A percentile compares a stretch with the other conserved stretches of the same genome.
Evolutionary conservation across 1,139 yeast species (phyloP).

Genomic region (Lodderomyces orthopsilosis): DNA sequence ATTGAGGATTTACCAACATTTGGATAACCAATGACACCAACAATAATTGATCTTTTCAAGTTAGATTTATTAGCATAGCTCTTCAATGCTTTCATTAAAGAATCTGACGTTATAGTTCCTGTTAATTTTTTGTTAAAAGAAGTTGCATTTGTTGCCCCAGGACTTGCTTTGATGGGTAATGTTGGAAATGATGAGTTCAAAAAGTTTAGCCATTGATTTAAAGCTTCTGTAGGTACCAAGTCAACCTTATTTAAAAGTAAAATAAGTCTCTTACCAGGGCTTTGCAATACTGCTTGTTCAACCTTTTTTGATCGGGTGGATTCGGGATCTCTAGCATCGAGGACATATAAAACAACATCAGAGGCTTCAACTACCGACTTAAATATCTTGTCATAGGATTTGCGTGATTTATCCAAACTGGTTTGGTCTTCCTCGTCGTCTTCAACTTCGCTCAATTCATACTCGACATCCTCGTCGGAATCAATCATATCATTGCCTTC

Average conservation of each 20-base stretch:
- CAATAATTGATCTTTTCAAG: slow-evolving; percentile 86
- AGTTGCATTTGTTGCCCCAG: slow-evolving; percentile 53
- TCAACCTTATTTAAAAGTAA: slow-evolving; percentile 89
- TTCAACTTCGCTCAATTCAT: slow-evolving; percentile 31
- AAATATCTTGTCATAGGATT: slow-evolving; percentile 88
- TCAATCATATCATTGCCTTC: slow-evolving; percentile 42
- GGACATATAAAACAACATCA: slow-evolving; percentile 85
- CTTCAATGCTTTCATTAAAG: slow-evolving; percentile 77
- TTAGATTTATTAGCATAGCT: slow-evolving; percentile 81
- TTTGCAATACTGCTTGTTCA: slow-evolving; percentile 83
- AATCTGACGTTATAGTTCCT: slow-evolving; percentile 67
- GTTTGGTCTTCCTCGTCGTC: slow-evolving; percentile 42
- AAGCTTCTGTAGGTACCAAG: slow-evolving; percentile 78
- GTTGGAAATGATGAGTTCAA: slow-evolving; percentile 86
- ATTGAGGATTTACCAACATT: slow-evolving; percentile 92
- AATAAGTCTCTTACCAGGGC: slow-evolving; percentile 76
- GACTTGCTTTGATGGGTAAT: slow-evolving; percentile 74
- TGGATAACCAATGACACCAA: slow-evolving; percentile 96
- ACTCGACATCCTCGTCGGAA: slow-evolving; percentile 46
- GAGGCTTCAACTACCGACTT: slow-evolving; percentile 80
- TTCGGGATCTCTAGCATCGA: slow-evolving; percentile 98
- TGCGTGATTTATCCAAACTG: slow-evolving; percentile 74
- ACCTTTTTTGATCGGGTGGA: slow-evolving; percentile 89
- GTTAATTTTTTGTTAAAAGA: slow-evolving; percentile 79
- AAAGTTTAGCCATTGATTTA: slow-evolving; percentile 81